These are phyloP conservation scores for Cutaneotrichosporon dermatis DNA, from an alignment of 1,284 basidiomycete species.

Conservation along the genomic window DNA sequence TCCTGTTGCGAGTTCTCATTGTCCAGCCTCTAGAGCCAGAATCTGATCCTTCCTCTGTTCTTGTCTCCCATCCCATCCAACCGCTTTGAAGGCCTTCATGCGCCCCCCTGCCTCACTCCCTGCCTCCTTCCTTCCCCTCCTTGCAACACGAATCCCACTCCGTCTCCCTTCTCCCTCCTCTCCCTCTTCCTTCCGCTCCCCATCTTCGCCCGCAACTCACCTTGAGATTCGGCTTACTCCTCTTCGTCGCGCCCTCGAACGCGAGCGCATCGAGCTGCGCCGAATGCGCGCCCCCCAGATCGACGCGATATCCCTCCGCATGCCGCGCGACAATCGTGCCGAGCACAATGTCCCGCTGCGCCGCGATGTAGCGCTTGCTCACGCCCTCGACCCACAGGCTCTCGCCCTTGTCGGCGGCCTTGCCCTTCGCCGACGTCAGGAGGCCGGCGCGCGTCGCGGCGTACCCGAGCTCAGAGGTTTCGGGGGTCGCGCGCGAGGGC, in stretches of 20 bases:
- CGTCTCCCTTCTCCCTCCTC: too few relatives aligned
- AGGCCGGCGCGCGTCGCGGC: slow-evolving; percentile 42
- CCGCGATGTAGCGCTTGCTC: slow-evolving; percentile 50
- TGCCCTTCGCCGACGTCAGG: slow-evolving; percentile 27
- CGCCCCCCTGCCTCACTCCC: too few relatives aligned
- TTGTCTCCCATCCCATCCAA: too few relatives aligned
- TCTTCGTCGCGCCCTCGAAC: slow-evolving; percentile 54
- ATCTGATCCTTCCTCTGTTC: too few relatives aligned
- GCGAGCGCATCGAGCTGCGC: slow-evolving; percentile 53
- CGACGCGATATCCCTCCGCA: slow-evolving; percentile 53
- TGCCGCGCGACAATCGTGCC: slow-evolving; percentile 52
- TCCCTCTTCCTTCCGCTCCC: too few relatives aligned
- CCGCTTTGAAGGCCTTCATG: too few relatives aligned
- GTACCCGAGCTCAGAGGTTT: slow-evolving; percentile 12
- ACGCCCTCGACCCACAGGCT: slow-evolving; percentile 44
- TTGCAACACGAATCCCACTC: too few relatives aligned
- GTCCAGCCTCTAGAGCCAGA: too few relatives aligned
- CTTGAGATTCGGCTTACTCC: slow-evolving; percentile 53
- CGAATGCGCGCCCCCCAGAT: slow-evolving; percentile 51
- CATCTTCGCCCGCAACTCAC: too few relatives aligned
- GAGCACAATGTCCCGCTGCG: slow-evolving; percentile 51
- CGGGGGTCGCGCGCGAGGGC: slow-evolving; percentile 11
- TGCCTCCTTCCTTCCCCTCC: too few relatives aligned
- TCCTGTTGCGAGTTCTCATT: too few relatives aligned
- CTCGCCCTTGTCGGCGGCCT: slow-evolving; percentile 18